Conservation (phyloP, 2,329 filamentous ascomycete genomes). For the Colletotrichum sidae region DNA sequence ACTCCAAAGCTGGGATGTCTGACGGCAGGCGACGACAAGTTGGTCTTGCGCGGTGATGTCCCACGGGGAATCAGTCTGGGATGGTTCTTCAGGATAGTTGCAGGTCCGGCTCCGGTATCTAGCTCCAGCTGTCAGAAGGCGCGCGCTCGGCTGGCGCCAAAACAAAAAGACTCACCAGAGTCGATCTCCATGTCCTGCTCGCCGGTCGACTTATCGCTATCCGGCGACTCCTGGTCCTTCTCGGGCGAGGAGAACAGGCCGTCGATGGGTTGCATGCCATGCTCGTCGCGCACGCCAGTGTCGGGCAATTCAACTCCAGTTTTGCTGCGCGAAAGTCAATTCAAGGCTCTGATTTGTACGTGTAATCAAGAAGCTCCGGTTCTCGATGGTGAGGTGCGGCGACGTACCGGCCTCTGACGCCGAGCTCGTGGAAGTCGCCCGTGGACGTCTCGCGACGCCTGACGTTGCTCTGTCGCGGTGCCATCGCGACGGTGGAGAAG, state of each 20-base stretch:
- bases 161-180: slow-evolving; percentile 54
- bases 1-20: slow-evolving; percentile 69
- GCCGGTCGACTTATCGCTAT: slow-evolving; percentile 47
- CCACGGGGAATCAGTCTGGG: slow-evolving; percentile 36
- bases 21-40: slow-evolving; percentile 70
- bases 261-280: slow-evolving; percentile 91
- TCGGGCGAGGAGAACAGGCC: slow-evolving; percentile 90
- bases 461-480: slow-evolving; percentile 31
- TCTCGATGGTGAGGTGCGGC: background rate
- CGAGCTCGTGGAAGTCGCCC: slow-evolving; percentile 58
- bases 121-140: slow-evolving; percentile 39
- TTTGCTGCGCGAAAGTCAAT: slow-evolving; percentile 69
- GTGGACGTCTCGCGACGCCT: slow-evolving; percentile 47
- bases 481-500: slow-evolving; percentile 26
- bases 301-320: slow-evolving; percentile 88
- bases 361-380: background rate
- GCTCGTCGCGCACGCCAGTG: slow-evolving; percentile 83
- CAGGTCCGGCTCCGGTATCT: slow-evolving; percentile 67
- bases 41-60: slow-evolving; percentile 72
- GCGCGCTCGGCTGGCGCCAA: background rate
- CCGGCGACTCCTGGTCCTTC: slow-evolving; percentile 52
- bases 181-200: slow-evolving; percentile 66
- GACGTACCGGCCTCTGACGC: slow-evolving; percentile 61
- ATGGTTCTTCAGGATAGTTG: slow-evolving; percentile 62
- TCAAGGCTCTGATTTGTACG: background rate